Conservation (phyloP, 805 yeast genomes). For the Candida pseudofarinosa region DNA sequence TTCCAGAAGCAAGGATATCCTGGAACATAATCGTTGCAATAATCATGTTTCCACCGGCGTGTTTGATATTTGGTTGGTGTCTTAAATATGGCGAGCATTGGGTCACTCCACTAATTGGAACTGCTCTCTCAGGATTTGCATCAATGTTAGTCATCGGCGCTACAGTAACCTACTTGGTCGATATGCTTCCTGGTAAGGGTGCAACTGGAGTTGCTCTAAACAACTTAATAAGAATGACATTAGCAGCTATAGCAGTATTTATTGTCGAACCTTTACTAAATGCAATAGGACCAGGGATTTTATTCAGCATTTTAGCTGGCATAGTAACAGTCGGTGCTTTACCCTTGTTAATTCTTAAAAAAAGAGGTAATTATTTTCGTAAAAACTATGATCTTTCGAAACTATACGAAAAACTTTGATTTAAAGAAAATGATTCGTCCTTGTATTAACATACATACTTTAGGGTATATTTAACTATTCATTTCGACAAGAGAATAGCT, state of each 20-base stretch:
- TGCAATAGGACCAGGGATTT: constrained; percentile 69
- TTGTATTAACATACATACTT: neutral
- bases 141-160: constrained; percentile 82
- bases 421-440: neutral
- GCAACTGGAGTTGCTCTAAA: constrained; percentile 87
- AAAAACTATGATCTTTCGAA: constrained; percentile 56
- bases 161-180: constrained; percentile 76
- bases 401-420: constrained; percentile 48
- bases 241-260: constrained; percentile 77
- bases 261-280: constrained; percentile 63
- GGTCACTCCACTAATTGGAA: constrained; percentile 78
- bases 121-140: constrained; percentile 77
- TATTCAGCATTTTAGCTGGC: constrained; percentile 65
- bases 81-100: constrained; percentile 61
- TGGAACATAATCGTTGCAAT: constrained; percentile 70
- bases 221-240: constrained; percentile 65
- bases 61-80: constrained; percentile 82
- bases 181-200: constrained; percentile 80
- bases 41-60: constrained; percentile 54
- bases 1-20: constrained; percentile 77
- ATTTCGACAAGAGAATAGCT: constrained; percentile 20
- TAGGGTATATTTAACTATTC: neutral
- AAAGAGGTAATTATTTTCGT: constrained; percentile 57
- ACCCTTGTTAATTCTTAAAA: constrained; percentile 45
- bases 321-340: constrained; percentile 42